Percentiles rank a stretch among this genome's conserved stretches.
These are phyloP conservation scores for Malus hybrid DNA, from an alignment of 331 rosid species.

Conservation along the genomic window DNA sequence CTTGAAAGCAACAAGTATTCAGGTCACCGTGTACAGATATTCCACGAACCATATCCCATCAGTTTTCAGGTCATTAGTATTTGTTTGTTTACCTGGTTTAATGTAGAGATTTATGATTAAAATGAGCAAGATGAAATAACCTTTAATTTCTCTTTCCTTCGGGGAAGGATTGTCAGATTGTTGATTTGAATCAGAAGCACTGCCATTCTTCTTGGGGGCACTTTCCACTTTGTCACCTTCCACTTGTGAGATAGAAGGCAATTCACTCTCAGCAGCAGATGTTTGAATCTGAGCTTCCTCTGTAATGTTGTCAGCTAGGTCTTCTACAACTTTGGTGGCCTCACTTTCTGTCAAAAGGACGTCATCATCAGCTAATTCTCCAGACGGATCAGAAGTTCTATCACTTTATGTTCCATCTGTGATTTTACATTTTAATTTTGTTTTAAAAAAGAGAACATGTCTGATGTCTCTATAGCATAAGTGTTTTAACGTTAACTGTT, in stretches of 20 bases:
- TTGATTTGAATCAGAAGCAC: conserved; percentile 24
- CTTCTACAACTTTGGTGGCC: conserved; percentile 24
- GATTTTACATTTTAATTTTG: background rate
- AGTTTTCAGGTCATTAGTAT: background rate
- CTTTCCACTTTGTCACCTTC: background rate
- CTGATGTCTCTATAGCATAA: background rate
- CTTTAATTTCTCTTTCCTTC: conserved; percentile 38
- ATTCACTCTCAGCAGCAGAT: conserved; percentile 24
- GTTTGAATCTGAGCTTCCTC: conserved; percentile 27
- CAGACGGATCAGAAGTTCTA: conserved; percentile 14
- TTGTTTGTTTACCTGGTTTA: conserved; percentile 10
- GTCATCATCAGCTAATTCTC: conserved; percentile 18
- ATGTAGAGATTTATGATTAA: background rate
- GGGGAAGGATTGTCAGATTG: conserved; percentile 30
- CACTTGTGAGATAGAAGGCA: conserved; percentile 31
- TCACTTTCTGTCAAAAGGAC: conserved; percentile 32
- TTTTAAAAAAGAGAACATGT: background rate
- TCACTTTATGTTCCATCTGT: background rate
- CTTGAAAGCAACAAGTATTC: background rate
- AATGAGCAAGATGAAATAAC: conserved; percentile 20
- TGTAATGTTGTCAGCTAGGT: conserved; percentile 18
- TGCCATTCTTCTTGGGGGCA: conserved; percentile 17
- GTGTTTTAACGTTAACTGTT: background rate
- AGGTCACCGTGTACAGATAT: background rate
- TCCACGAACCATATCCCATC: background rate